Evolutionary conservation across 495 filamentous ascomycete species (phyloP).

Genomic region (Peziza echinospora): DNA sequence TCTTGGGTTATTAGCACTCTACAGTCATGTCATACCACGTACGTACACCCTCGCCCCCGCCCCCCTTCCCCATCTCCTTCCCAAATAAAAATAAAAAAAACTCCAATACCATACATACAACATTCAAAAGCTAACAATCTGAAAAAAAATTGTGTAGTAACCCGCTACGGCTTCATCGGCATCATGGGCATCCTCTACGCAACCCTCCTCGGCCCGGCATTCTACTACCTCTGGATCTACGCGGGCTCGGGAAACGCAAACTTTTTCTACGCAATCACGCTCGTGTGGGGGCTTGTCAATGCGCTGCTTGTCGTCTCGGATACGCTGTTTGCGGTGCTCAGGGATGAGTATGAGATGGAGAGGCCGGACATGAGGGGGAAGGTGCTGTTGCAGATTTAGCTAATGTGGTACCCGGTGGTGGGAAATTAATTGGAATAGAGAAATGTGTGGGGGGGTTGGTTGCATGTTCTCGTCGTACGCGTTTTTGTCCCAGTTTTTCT

Average conservation of each 20-base stretch:
- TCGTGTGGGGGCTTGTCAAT: constrained; percentile 83
- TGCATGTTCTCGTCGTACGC: too few species aligned
- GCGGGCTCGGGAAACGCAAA: constrained; percentile 95
- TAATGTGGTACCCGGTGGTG: too few species aligned
- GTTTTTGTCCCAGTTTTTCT: too few species aligned
- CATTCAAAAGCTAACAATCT: constrained; percentile 2
- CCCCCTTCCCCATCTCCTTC: neutral
- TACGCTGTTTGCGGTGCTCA: constrained; percentile 60
- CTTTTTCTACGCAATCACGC: constrained; percentile 97
- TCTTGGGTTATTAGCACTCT: constrained; percentile 64
- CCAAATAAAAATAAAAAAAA: constrained; percentile 1
- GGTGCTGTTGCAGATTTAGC: constrained; percentile 67
- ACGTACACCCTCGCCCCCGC: too few species aligned
- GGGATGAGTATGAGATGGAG: constrained; percentile 89
- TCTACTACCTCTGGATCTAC: constrained; percentile 97
- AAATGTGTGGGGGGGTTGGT: too few species aligned
- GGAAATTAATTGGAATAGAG: too few species aligned
- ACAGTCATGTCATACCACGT: constrained; percentile 80
- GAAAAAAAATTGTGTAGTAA: constrained; percentile 35
- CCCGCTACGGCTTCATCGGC: constrained; percentile 82
- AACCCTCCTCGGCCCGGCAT: constrained; percentile 72
- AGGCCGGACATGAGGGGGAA: constrained; percentile 72
- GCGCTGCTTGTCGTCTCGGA: constrained; percentile 61
- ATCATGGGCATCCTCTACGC: constrained; percentile 65
- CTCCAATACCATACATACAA: neutral